Evolutionary conservation across 2,329 filamentous ascomycete species (phyloP).

Genomic region (Claviceps citrina): DNA sequence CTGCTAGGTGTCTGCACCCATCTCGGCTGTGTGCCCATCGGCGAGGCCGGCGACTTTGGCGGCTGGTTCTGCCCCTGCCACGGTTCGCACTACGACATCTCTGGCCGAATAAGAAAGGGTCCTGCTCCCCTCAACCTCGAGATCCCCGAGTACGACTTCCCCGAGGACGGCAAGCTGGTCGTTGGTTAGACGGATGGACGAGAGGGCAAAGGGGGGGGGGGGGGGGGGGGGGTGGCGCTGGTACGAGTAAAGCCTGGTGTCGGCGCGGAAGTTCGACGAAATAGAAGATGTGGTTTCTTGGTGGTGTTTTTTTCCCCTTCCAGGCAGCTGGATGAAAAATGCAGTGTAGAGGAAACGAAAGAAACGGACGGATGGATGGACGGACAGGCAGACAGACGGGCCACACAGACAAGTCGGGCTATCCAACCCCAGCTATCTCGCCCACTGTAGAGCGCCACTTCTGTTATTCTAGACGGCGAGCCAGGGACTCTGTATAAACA

Average conservation of each 20-base stretch:
- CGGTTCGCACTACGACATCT: slow-evolving; percentile 99
- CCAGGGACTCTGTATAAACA: slow-evolving; percentile 21
- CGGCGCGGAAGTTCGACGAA: slow-evolving; percentile 1
- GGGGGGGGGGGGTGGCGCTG: slow-evolving; percentile 2
- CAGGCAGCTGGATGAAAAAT: slow-evolving; percentile 6
- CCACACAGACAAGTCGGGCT: not conserved
- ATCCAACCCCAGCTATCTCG: not conserved
- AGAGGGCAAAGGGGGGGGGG: too few relatives aligned
- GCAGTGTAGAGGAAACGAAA: slow-evolving; percentile 3
- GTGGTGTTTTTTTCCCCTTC: not conserved
- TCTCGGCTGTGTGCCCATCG: slow-evolving; percentile 96
- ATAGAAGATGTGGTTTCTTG: slow-evolving; percentile 10
- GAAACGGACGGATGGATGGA: slow-evolving; percentile 7
- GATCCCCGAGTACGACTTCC: slow-evolving; percentile 84
- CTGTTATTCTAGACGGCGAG: slow-evolving; percentile 18
- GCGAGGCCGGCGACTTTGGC: slow-evolving; percentile 93
- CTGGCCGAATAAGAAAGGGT: slow-evolving; percentile 92
- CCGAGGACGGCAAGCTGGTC: slow-evolving; percentile 71
- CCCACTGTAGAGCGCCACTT: not conserved
- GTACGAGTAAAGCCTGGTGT: slow-evolving; percentile 10
- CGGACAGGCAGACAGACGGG: not conserved
- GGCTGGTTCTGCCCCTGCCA: slow-evolving; percentile 99
- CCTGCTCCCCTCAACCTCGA: slow-evolving; percentile 96
- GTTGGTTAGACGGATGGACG: slow-evolving; percentile 57
- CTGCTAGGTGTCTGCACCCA: slow-evolving; percentile 89